Evolutionary conservation across 2,329 filamentous ascomycete genomes (phyloP), one percentile per base, ranked within the genome.

Genomic region (Ophiocordyceps sinensis): DNA sequence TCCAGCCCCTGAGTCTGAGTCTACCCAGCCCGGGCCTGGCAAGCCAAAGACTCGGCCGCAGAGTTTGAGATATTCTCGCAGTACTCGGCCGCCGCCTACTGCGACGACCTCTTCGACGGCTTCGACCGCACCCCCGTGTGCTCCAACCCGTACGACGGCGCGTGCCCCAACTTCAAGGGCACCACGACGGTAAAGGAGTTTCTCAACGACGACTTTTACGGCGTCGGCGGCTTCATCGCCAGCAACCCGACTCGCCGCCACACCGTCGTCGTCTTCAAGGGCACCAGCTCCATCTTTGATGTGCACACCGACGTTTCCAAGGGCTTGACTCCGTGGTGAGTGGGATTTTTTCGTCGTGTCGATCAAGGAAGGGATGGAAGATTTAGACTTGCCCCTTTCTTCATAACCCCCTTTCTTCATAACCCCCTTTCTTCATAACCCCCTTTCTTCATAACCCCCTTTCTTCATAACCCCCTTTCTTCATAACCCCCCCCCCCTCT

Each of bases 201-300:
- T 5, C 28, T 45, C 38, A 70, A 64, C 31, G 65, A 61, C 5
- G 41, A 46, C 9, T 30, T 52, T 19, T 65, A 67, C 4, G 67
- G 68, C 45, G 63, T 68, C 32, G 56, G 65, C 34, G 72, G 70
- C 41, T 71, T 70, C 41, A 61, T 77, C 17, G 64, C 67, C 26
- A 57, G 64, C 15, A 73, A 79, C 53, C 48, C 61, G 19, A 55
- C 52, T 23, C 65, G 62, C 47, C 49, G 64, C 41, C 60, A 73
- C 41, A 75, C 82, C 44, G 71, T 82, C 36, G 53, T 79, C 36
- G 66, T 73, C 26, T 67, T 79, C 60, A 70, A 75, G 35, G 79
- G 79, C 47, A 73, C 71, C 36, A 55, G 57, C 43, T 73, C 70
- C 30, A 48, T 77, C 43, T 65, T 67, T 37, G 82, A 82, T 64